A percentile compares a stretch with the other conserved stretches of the same genome.
phyloP scores from a whole-genome alignment of 345 rosid genomes.

The Sisymbrium altissimum region DNA sequence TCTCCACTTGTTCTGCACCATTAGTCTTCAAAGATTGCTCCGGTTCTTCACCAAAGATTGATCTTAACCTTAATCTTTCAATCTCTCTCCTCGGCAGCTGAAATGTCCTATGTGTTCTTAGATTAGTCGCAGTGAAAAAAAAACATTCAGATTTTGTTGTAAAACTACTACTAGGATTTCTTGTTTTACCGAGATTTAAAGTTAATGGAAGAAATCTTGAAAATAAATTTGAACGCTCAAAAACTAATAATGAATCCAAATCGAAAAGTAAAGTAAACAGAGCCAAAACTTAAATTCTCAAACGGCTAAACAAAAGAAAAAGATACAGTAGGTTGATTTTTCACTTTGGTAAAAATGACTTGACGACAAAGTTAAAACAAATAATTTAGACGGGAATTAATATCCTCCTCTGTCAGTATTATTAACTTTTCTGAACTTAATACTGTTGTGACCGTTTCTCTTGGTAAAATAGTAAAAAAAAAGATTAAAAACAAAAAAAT shows the following conservation, averaged over 20 bases:
- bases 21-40: slow-evolving; percentile 38
- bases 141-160: slow-evolving; percentile 3
- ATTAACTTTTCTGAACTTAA: background rate
- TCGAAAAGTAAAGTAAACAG: background rate
- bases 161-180: slow-evolving; percentile 5
- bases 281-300: background rate
- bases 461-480: background rate
- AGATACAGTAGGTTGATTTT: background rate
- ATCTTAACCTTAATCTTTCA: slow-evolving; percentile 60
- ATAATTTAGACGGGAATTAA: background rate
- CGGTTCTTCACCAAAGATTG: slow-evolving; percentile 35
- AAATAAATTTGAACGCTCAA: background rate
- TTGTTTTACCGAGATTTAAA: slow-evolving; percentile 5
- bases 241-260: background rate
- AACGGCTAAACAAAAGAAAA: background rate
- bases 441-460: background rate
- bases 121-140: slow-evolving; percentile 20
- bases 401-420: background rate
- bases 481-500: background rate
- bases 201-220: slow-evolving; percentile 13
- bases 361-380: background rate
- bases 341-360: background rate
- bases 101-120: background rate
- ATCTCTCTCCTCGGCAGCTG: slow-evolving; percentile 68
- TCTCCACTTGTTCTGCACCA: slow-evolving; percentile 48